These are phyloP conservation scores for Gnaphalium uliginosum DNA, from an alignment of 129 eudicot species.

Conservation along the genomic window DNA sequence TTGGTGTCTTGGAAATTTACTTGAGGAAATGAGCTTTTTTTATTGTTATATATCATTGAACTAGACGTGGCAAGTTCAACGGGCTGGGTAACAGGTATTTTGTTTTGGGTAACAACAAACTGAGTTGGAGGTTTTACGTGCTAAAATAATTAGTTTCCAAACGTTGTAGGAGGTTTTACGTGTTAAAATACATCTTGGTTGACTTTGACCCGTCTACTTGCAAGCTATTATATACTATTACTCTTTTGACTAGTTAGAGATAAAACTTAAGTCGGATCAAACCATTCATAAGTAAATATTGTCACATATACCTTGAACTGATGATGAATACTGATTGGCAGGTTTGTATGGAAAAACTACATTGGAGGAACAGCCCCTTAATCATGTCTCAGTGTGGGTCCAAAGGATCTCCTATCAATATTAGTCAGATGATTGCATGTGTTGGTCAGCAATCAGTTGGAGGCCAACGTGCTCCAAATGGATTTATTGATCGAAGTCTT, in stretches of 20 bases:
- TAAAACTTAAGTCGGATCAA: not conserved
- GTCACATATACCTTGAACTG: not conserved
- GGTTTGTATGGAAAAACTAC: constrained; percentile 80
- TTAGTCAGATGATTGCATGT: constrained; percentile 98
- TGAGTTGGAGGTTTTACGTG: too few relatives aligned
- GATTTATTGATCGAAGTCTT: constrained; percentile 86
- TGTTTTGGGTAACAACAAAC: too few relatives aligned
- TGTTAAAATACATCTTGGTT: too few relatives aligned
- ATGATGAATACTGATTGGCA: constrained; percentile 22
- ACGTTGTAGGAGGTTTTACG: too few relatives aligned
- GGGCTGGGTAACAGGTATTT: too few relatives aligned
- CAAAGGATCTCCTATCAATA: constrained; percentile 95
- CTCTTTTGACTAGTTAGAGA: not conserved
- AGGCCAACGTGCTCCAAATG: constrained; percentile 95
- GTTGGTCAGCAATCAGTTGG: constrained; percentile 99
- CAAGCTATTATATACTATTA: not conserved
- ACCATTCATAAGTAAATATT: not conserved
- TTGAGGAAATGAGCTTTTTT: too few relatives aligned
- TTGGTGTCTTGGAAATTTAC: too few relatives aligned
- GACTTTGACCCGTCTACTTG: not conserved
- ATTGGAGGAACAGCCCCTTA: constrained; percentile 94
- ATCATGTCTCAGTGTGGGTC: constrained; percentile 99
- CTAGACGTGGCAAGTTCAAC: too few relatives aligned
- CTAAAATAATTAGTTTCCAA: too few relatives aligned
- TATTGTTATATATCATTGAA: too few relatives aligned